Evolutionary conservation across 805 yeast genomes (phyloP).

Genomic region (Torulaspora microellipsoides): DNA sequence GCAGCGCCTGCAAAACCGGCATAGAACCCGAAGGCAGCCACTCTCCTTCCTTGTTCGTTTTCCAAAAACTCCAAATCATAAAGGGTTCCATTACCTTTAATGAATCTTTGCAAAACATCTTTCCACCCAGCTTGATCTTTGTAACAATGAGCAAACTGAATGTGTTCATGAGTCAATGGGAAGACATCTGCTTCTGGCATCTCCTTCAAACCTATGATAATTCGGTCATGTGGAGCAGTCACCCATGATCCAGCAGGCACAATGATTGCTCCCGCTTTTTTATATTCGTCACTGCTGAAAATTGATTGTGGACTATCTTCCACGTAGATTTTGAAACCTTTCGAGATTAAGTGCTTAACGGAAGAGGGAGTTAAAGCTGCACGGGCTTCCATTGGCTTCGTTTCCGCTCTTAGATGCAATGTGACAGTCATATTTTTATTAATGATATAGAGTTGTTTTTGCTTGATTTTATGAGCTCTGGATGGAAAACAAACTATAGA

Average conservation of each 20-base stretch:
- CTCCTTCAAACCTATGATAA: constrained; percentile 91
- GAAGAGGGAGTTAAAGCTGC: constrained; percentile 95
- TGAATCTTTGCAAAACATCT: constrained; percentile 83
- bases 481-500: too few species aligned
- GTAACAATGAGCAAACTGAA: constrained; percentile 98
- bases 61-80: constrained; percentile 94
- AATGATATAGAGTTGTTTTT: too few species aligned
- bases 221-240: constrained; percentile 82
- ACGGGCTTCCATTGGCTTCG: constrained; percentile 95
- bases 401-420: constrained; percentile 92
- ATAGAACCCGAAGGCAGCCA: constrained; percentile 98
- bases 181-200: constrained; percentile 84
- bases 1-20: constrained; percentile 99
- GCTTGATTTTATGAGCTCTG: too few species aligned
- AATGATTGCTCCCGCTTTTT: constrained; percentile 72
- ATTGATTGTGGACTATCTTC: constrained; percentile 85
- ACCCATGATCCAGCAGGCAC: constrained; percentile 96
- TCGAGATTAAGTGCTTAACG: constrained; percentile 73
- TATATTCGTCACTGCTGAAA: constrained; percentile 72
- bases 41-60: constrained; percentile 94
- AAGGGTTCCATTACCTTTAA: constrained; percentile 82
- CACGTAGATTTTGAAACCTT: constrained; percentile 84
- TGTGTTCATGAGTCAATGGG: constrained; percentile 93
- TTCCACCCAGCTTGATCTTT: constrained; percentile 98
- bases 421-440: constrained; percentile 41